phyloP scores from a whole-genome alignment of 140 eudicot genomes.

The Anethum foeniculum region DNA sequence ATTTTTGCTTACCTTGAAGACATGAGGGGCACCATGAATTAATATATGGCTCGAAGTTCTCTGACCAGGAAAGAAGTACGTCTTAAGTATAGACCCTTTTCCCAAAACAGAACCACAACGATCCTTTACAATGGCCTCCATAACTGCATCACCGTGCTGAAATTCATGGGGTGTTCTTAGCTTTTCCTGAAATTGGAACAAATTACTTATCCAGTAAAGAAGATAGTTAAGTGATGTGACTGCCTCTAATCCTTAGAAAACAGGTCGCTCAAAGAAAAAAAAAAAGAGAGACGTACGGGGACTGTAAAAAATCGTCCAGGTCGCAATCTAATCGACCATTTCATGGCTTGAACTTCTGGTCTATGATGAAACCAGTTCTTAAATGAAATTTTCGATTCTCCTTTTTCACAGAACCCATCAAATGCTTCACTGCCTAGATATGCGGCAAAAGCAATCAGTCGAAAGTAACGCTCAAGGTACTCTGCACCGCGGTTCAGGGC shows the following conservation, averaged over 20 bases:
- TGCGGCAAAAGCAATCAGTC: constrained; percentile 91
- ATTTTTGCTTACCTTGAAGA: constrained; percentile 56
- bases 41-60: constrained; percentile 79
- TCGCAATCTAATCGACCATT: constrained; percentile 86
- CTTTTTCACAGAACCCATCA: constrained; percentile 82
- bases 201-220: constrained; percentile 11
- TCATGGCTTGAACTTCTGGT: constrained; percentile 96
- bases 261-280: constrained; percentile 3
- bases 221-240: neutral
- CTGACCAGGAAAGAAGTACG: constrained; percentile 98
- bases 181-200: constrained; percentile 56
- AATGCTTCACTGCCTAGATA: constrained; percentile 98
- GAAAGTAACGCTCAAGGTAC: constrained; percentile 91
- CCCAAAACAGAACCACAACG: constrained; percentile 96
- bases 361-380: constrained; percentile 81
- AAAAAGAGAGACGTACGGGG: constrained; percentile 45
- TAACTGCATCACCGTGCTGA: constrained; percentile 98
- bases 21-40: constrained; percentile 97
- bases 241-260: constrained; percentile 19
- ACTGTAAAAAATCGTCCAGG: constrained; percentile 91
- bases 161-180: constrained; percentile 84
- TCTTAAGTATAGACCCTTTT: constrained; percentile 87
- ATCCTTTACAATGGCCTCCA: constrained; percentile 87
- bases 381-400: constrained; percentile 50
- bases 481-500: constrained; percentile 96